These are phyloP conservation scores for Salinomyces thailandicus DNA, from an alignment of 2,329 filamentous ascomycete species.

Conservation along the genomic window DNA sequence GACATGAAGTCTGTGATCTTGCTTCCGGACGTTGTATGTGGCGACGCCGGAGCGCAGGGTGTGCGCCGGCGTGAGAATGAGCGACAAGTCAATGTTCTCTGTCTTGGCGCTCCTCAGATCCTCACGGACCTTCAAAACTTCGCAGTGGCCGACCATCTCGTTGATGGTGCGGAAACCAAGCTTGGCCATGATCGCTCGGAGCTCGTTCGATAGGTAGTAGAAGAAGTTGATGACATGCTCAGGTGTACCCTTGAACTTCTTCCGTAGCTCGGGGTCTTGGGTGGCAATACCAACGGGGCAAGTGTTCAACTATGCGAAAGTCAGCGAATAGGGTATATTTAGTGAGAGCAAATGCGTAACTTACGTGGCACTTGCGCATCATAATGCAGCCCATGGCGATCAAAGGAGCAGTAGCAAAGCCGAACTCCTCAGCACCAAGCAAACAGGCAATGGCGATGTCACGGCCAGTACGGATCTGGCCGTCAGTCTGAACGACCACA, in stretches of 20 bases:
- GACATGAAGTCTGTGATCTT: constrained; percentile 87
- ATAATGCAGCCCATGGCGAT: constrained; percentile 97
- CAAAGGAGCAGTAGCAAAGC: constrained; percentile 85
- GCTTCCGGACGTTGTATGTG: constrained; percentile 95
- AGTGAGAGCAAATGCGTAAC: too few species aligned
- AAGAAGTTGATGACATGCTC: constrained; percentile 99
- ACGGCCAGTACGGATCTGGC: constrained; percentile 81
- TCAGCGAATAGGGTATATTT: constrained; percentile 10
- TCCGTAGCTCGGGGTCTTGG: constrained; percentile 84
- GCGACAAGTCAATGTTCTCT: constrained; percentile 81
- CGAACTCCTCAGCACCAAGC: constrained; percentile 95
- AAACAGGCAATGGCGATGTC: constrained; percentile 92
- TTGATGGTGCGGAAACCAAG: constrained; percentile 92
- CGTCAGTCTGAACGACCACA: constrained; percentile 93
- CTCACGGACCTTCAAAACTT: constrained; percentile 75
- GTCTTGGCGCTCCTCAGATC: constrained; percentile 84
- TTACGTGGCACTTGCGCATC: constrained; percentile 65
- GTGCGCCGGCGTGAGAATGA: constrained; percentile 91
- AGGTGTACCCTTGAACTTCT: constrained; percentile 86
- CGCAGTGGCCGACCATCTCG: constrained; percentile 92
- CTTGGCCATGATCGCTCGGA: constrained; percentile 93
- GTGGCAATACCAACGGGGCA: constrained; percentile 92
- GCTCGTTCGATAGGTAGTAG: constrained; percentile 93
- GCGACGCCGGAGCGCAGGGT: constrained; percentile 88
- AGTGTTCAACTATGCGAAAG: constrained; percentile 49